Conservation (phyloP, 2,329 filamentous ascomycete species). For the Alternaria brassicae region DNA sequence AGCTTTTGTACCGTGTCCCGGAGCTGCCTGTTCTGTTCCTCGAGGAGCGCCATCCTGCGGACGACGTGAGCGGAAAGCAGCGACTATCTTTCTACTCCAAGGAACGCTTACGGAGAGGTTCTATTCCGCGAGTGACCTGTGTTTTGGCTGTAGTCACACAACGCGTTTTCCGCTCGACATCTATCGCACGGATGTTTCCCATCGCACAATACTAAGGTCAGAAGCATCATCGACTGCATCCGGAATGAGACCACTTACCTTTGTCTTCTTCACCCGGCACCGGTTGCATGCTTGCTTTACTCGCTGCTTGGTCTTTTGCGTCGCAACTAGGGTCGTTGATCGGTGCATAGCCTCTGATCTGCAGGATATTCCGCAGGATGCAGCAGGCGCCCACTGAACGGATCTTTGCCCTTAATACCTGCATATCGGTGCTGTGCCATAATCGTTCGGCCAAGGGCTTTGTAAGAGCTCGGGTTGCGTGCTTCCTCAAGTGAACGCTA, state of each 20-base stretch:
- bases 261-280: conserved; percentile 16
- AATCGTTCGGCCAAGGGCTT: background rate
- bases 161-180: background rate
- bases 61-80: background rate
- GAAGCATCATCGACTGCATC: background rate
- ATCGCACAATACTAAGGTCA: conserved; percentile 3
- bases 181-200: background rate
- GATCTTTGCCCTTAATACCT: background rate
- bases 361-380: background rate
- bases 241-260: conserved; percentile 4
- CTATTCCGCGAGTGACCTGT: background rate
- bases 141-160: background rate
- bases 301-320: conserved; percentile 5
- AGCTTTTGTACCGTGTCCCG: background rate
- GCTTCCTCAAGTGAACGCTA: conserved; percentile 1
- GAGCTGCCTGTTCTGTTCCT: conserved; percentile 4
- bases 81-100: background rate
- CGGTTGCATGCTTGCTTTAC: conserved; percentile 15
- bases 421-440: background rate
- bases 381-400: background rate
- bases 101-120: background rate
- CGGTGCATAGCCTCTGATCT: background rate
- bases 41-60: background rate
- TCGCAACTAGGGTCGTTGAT: background rate
- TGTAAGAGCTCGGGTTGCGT: background rate